Evolutionary conservation across 768 basidiomycete species (phyloP), one percentile per base, ranked within the genome.

Genomic region (Russula sp.): DNA sequence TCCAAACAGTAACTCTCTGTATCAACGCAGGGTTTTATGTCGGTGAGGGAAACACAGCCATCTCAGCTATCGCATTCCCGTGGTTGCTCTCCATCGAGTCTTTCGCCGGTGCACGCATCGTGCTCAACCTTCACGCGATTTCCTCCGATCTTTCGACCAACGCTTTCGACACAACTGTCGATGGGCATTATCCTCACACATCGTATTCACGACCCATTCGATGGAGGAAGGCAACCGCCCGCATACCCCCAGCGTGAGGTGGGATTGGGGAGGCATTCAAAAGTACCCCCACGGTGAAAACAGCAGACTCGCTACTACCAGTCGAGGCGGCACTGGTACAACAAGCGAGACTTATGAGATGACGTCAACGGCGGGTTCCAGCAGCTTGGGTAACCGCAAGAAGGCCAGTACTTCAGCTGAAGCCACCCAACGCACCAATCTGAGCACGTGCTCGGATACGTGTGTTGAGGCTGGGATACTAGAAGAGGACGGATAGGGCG

Each of bases 21-120:
- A 48, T 67, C 3, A 69, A 69, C 22, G 66, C 38, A 1, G 55
- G 57, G 0, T 69, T 69, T 32, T 69, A 67, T 54, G 32, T 69
- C n/a, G 62, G 65, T 26, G 51, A 14, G 3, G 64, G 59, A 18
- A 18, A 57, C n/a, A 55, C 67, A 0, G 0, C 53, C 24, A 59
- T 57, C 0, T 24, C 67, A 1, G 61, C 61, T n/a, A 59, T 63
- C 22, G 67, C 60, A 26, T 68, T 55, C 55, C 62, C 58, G 1
- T 67, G 64, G 59, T 38, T 65, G 18, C 59, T 65, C 14, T 65
- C 64, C 2, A 46, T 65, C 11, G 64, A 65, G 32, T 60, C 64
- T 16, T 65, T 65, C 3, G 59, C 64, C 0, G 64, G 64, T 34
- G 59, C 59, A 2, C 59, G 54, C 42, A 24, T 65, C 40, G 55